Evolutionary conservation across 2,329 filamentous ascomycete genomes (phyloP), one percentile per base, ranked within the genome.

Genomic region (Ceratocystis papillata): DNA sequence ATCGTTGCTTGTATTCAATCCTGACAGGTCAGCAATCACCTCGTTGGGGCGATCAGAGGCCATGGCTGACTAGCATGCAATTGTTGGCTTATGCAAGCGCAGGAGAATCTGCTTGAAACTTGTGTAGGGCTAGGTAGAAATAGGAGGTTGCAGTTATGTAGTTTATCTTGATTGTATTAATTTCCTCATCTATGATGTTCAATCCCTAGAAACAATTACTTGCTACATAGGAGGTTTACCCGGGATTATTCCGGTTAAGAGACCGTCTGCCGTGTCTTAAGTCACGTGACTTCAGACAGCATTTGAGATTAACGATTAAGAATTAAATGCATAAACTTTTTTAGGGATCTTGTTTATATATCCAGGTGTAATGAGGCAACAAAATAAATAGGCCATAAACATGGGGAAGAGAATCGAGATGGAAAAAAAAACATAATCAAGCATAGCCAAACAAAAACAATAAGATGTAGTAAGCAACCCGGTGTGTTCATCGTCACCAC

Each of bases 1-100:
- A 37, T 65, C 57, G 25, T 33, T 60, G 44, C 41, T 6, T 17
- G 63, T 25, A 41, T 57, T 28, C 15, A 67, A 48, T 12, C 63
- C 63, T 10, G 60, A 65, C 3, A 64, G 57, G 20, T 67, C 61
- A 30, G 53, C 61, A 33, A 67, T 64, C 10, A 41, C 50, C 20
- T 67, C 65, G 48, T 67, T 67, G 15, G 66, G 63, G 28, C 63
- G 66, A 20, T 22, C 20, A 20, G 33, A 22, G 7, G 66, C 7
- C 66, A 67, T 67, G 28, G 20, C 48, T 41, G 20, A 8, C 5
- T 3, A 20, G 48, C 2, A 20, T 20, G 20, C 12, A 41, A 5
- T 15, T n/a, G 8, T 22, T 10, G 8, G 48, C 12, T 50, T 20
- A 25, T 5, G 3, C 1, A 20, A 50, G 8, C 8, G 10, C 48